Percentiles rank a stretch among this genome's conserved stretches.
These are phyloP conservation scores for Phylloporus sp. DNA, from an alignment of 768 basidiomycete genomes.

Conservation along the genomic window DNA sequence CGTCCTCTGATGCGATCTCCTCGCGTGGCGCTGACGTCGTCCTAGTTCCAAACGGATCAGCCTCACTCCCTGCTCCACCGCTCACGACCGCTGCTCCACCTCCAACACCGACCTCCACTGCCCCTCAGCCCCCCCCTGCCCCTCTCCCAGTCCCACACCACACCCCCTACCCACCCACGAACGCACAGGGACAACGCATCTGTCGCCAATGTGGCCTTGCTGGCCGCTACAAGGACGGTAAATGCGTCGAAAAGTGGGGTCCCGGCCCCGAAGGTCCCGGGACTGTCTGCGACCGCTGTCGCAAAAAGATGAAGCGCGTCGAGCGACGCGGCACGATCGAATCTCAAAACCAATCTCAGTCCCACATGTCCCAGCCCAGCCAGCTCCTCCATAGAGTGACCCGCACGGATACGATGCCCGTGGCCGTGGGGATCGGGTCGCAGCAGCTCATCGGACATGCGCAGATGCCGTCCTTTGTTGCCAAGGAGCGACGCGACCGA, in stretches of 20 bases:
- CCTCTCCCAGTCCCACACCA: conserved; percentile 11
- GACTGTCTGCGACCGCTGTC: conserved; percentile 81
- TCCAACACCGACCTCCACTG: conserved; percentile 11
- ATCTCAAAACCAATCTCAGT: conserved; percentile 23
- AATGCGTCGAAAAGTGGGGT: conserved; percentile 87
- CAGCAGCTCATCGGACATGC: conserved; percentile 25
- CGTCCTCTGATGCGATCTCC: conserved; percentile 5
- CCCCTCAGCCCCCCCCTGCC: conserved; percentile 6
- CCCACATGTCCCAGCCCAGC: conserved; percentile 12
- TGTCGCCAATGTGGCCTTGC: conserved; percentile 72
- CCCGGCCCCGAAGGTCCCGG: conserved; percentile 81
- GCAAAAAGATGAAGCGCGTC: conserved; percentile 85
- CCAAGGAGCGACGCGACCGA: conserved; percentile 27
- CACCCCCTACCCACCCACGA: conserved; percentile 32
- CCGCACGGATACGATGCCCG: conserved; percentile 33
- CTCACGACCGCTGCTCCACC: conserved; percentile 13
- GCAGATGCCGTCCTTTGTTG: conserved; percentile 22
- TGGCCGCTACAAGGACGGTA: conserved; percentile 78
- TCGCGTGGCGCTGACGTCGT: conserved; percentile 13
- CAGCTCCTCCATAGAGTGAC: conserved; percentile 16
- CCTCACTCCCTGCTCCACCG: conserved; percentile 15
- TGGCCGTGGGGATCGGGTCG: conserved; percentile 23
- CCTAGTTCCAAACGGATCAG: conserved; percentile 19
- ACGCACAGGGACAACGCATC: conserved; percentile 66
- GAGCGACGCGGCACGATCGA: conserved; percentile 70